Evolutionary conservation across 768 basidiomycete species (phyloP), one percentile per base, ranked within the genome.

Genomic region (Exidia glandulosa): DNA sequence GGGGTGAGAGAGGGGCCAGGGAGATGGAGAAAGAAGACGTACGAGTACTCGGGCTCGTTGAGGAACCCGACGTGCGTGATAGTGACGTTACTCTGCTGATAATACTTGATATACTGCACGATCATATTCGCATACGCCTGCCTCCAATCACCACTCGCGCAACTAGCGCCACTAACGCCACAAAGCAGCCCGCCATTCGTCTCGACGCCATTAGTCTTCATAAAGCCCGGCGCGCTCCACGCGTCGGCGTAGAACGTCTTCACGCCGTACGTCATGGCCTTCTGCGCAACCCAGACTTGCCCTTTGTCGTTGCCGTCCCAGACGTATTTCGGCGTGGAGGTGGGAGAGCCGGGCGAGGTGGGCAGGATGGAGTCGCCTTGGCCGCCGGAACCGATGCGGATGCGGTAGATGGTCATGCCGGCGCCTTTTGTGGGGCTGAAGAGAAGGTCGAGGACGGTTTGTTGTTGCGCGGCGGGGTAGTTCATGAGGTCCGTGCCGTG

Each of bases 61-160:
- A 58, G 45, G 52, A 59, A 56, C n/a, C 61, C 61, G 3, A 62
- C 31, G 34, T 58, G 57, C 3, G 57, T 37, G 16, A 62, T 62
- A 19, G 32, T 16, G 25, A 62, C 55, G n/a, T 58, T 58, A n/a
- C 23, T 29, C 32, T 58, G 54, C 33, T 36, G 48, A 48, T 62
- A 62, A 27, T 54, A 62, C 31, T 59, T 58, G 34, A 62, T 57
- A 50, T 62, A 62, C 16, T 62, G 61, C n/a, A 62, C 58, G 31
- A 62, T n/a, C 23, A 59, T 60, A 31, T 62, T 62, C 14, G 61
- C 57, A 45, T 62, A 62, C 3, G 61, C 61, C 45, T 62, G 61
- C 25, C 58, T 32, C 61, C 61, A 62, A 32, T 62, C 61, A 13
- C 61, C 61, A 25, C 58, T 54, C 25, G 61, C n/a, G 52, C 61